Base-by-base conservation (phyloP, 2,329 filamentous ascomycete genomes). In the Hypoxylon sp. region DNA sequence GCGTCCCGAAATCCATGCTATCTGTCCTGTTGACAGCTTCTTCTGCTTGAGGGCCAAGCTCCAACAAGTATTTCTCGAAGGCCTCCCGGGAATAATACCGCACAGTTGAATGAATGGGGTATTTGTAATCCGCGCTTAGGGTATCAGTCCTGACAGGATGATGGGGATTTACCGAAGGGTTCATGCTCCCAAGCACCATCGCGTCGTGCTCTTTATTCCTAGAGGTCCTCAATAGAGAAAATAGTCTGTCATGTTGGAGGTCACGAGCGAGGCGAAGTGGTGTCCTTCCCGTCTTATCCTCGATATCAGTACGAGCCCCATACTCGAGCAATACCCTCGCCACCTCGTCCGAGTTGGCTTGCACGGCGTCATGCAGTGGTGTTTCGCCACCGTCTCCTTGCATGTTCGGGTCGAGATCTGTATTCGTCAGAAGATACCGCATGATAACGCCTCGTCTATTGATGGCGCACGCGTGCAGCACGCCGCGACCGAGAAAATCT, bases 391-490 rank as follows among this genome's bases (percentile, higher is more conserved):
- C 24, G 20, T 48, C 45, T 5, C 45, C 45, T 30, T 48, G 45
- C 7, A 48, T 30, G n/a, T 48, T 48, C 5, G 45, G 45, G 45
- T 48, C 24, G 24, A 48, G 45, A 11, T 48, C 45, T 14, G 24
- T 28, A 16, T 48, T 30, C 12, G 30, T 48, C 12, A 48, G 24
- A 14, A 48, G 45, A 14, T 48, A 48, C 11, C 45, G 45, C 7
- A 48, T 6, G 11, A 48, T 16, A 2, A 48, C 8, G 4, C 45
- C 18, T 48, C 45, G 45, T 26, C 24, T 18, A 30, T 48, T 48
- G 45, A 48, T 48, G n/a, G 45, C 45, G 11, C 45, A 48, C 30
- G 45, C 45, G n/a, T 48, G 45, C 16, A 48, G 45, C 24, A 48
- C 24, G 16, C 45, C 45, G 16, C 45, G 45, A 3, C 45, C 45